Conservation (phyloP, 225 moss, liverwort and hornwort species). For the Sphagnum tenellum region DNA sequence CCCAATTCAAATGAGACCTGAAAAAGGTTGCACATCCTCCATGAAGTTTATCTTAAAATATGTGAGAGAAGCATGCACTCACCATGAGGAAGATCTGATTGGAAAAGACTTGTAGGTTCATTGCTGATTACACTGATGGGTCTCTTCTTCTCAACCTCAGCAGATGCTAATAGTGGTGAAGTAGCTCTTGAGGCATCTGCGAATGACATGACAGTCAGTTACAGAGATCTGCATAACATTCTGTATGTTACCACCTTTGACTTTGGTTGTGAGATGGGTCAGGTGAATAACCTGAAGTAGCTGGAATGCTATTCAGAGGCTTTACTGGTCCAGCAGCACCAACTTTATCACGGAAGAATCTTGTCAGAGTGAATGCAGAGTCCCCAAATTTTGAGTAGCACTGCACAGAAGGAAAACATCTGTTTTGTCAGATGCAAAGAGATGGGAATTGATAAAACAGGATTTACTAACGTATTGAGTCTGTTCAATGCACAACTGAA, state of each 20-base stretch:
- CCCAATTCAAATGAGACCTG: too few relatives aligned
- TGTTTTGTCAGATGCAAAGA: background rate
- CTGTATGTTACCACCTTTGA: too few relatives aligned
- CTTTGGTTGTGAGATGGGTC: too few relatives aligned
- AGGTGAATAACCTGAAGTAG: constrained; percentile 18
- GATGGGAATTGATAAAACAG: background rate
- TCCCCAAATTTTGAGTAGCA: constrained; percentile 94
- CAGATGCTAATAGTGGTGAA: too few relatives aligned
- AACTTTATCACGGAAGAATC: constrained; percentile 78
- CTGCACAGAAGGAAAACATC: constrained; percentile 30
- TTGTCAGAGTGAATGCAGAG: constrained; percentile 75
- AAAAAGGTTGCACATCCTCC: too few relatives aligned
- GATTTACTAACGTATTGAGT: background rate
- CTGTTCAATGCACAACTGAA: background rate
- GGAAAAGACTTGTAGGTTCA: constrained; percentile 38
- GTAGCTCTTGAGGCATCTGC: too few relatives aligned
- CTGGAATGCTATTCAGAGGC: constrained; percentile 18
- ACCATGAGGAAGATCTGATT: constrained; percentile 14
- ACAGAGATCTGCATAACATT: too few relatives aligned
- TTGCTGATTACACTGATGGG: constrained; percentile 10
- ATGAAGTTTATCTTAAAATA: too few relatives aligned
- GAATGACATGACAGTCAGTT: too few relatives aligned
- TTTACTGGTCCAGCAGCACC: constrained; percentile 16
- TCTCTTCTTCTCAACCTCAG: constrained; percentile 3
- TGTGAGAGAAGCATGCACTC: background rate